Evolutionary conservation across 1,284 basidiomycete genomes (phyloP).

Genomic region (Binderoboletus segoi): DNA sequence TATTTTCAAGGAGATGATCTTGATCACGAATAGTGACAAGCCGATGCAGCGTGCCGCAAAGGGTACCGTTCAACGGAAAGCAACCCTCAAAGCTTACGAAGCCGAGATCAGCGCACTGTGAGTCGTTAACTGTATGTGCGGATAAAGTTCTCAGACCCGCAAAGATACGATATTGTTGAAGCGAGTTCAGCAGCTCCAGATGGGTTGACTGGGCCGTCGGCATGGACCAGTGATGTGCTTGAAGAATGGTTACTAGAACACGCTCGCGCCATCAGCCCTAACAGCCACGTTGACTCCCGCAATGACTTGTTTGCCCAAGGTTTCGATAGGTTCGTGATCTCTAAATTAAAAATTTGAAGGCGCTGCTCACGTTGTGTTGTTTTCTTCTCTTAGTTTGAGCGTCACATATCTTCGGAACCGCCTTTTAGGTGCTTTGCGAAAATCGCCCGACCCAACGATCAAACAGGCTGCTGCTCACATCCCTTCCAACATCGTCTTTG

Average conservation of each 20-base stretch:
- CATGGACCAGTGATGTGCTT: constrained; percentile 26
- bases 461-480: constrained; percentile 2
- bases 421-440: constrained; percentile 26
- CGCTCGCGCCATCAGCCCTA: constrained; percentile 25
- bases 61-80: constrained; percentile 20
- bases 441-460: constrained; percentile 2
- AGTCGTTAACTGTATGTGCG: not conserved
- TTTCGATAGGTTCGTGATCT: not conserved
- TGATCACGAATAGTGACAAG: constrained; percentile 18
- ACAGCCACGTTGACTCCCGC: constrained; percentile 7
- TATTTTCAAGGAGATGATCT: constrained; percentile 27
- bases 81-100: not conserved
- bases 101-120: not conserved
- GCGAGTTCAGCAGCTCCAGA: constrained; percentile 16
- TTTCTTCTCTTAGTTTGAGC: constrained; percentile 27
- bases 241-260: constrained; percentile 31
- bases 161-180: constrained; percentile 33
- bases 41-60: constrained; percentile 19
- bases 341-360: not conserved
- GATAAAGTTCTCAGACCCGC: not conserved
- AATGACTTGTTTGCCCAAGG: not conserved
- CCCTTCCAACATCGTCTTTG: constrained; percentile 21
- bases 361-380: not conserved
- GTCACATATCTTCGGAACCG: constrained; percentile 33
- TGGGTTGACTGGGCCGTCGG: constrained; percentile 3